A percentile compares a stretch with the other conserved stretches of the same genome.
Evolutionary conservation across 805 yeast genomes (phyloP).

Genomic region (Wickerhamiella allomyrinae): DNA sequence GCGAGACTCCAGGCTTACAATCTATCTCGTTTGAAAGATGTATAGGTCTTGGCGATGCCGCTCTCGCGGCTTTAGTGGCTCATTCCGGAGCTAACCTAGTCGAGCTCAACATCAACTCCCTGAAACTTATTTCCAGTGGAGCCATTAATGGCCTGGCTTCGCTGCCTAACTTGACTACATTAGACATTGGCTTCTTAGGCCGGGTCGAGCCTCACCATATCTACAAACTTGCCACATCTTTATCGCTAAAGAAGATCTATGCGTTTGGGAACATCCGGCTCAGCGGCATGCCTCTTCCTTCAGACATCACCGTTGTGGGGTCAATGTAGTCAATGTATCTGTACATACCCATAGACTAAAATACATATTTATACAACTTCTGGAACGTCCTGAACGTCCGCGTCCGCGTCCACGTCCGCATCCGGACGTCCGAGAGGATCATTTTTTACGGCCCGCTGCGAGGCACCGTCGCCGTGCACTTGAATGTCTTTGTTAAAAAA

Average conservation of each 20-base stretch:
- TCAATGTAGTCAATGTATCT: slow-evolving; percentile 13
- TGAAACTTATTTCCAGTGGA: slow-evolving; percentile 39
- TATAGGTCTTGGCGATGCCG: slow-evolving; percentile 45
- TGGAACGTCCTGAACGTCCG: neutral
- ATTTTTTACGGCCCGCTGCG: neutral
- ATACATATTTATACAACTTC: neutral
- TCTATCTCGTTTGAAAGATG: slow-evolving; percentile 54
- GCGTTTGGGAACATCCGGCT: slow-evolving; percentile 46
- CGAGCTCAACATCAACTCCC: slow-evolving; percentile 58
- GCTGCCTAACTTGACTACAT: slow-evolving; percentile 47
- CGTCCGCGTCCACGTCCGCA: too few relatives aligned
- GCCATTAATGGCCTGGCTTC: slow-evolving; percentile 18
- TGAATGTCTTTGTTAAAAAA: slow-evolving; percentile 1
- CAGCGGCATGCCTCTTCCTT: slow-evolving; percentile 21
- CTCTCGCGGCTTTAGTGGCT: slow-evolving; percentile 41
- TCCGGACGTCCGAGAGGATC: neutral
- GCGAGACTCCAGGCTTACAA: slow-evolving; percentile 35
- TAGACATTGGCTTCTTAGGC: slow-evolving; percentile 72
- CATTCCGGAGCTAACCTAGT: slow-evolving; percentile 56
- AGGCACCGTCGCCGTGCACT: neutral
- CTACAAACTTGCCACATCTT: slow-evolving; percentile 45
- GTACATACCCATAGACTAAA: neutral
- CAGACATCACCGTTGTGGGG: slow-evolving; percentile 17
- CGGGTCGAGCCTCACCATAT: slow-evolving; percentile 56
- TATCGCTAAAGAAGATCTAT: slow-evolving; percentile 50